Evolutionary conservation across 2,329 filamentous ascomycete species (phyloP), one percentile per base, ranked within the genome.

Genomic region (Neonectria coccinea): DNA sequence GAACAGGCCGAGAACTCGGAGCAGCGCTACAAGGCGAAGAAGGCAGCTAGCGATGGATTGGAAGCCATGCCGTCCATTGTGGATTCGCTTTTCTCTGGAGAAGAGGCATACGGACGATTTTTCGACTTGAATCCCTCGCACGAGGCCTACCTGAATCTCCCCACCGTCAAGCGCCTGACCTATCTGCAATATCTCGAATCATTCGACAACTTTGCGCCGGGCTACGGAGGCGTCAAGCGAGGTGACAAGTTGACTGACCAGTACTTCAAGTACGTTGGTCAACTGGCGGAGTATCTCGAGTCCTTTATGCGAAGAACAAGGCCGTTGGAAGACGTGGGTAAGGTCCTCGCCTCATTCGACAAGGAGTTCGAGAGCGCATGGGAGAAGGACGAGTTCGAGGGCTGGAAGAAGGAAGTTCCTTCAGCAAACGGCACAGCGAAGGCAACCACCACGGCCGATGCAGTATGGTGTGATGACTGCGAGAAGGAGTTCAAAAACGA

Each of bases 1-100:
- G 93, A 97, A 77, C 93, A 92, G 31, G 92, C 97, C 52, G 96
- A 99, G 79, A 97, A 98, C 73, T 89, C 97, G 14, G 97, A 99
- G 81, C 89, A 91, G 71, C 92, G 94, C 39, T 99, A 99, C 83
- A 93, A 94, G 78, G 86, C 81, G 50, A 86, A 89, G 75, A 88
- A 86, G 62, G 82, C 85, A 45, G 86, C 39, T 11, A 20, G 85
- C 12, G 89, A 89, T 47, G 90, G 91, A 68, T 87, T 89, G 54
- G 88, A 91, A 51, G 82, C 85, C 1, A 79, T 87, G 60, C 84
- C 86, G 4, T 88, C 88, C 47, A 88, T 94, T 56, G 90, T 97
- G 52, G 95, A 98, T 75, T 89, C 89, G 62, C 91, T 98, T 83
- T 99, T 99, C 79, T 97, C 94, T 0, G 96, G 96, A 66, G 97